Evolutionary conservation across 805 yeast species (phyloP).

Genomic region (Middelhovenomyces tepae): DNA sequence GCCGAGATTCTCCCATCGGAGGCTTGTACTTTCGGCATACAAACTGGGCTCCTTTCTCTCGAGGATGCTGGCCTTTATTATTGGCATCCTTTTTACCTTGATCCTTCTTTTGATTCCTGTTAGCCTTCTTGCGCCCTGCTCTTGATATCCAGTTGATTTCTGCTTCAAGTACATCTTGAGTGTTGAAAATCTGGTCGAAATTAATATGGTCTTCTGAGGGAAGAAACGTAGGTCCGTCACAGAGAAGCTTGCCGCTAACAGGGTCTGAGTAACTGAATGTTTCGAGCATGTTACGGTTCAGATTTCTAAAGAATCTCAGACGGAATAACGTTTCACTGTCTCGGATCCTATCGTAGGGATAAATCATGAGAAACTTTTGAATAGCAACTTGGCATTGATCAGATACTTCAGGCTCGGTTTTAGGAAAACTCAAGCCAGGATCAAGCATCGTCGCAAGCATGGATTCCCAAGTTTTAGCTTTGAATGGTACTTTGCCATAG

Average conservation of each 20-base stretch:
- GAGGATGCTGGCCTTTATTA: too few relatives aligned
- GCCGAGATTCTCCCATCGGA: too few relatives aligned
- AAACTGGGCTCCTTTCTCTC: too few relatives aligned
- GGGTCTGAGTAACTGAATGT: background rate
- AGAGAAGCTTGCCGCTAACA: too few relatives aligned
- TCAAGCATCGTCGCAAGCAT: slow-evolving; percentile 1
- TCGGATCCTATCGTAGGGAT: slow-evolving; percentile 11
- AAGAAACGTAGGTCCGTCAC: too few relatives aligned
- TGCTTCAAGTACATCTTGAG: too few relatives aligned
- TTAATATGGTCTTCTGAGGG: too few relatives aligned
- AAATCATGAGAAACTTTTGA: slow-evolving; percentile 7
- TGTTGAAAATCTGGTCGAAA: too few relatives aligned
- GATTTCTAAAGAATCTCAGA: slow-evolving; percentile 11
- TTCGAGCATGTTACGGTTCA: slow-evolving; percentile 1
- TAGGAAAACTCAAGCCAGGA: slow-evolving; percentile 6
- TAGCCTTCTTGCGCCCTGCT: slow-evolving; percentile 1
- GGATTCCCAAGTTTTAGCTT: slow-evolving; percentile 9
- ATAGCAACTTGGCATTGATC: slow-evolving; percentile 13
- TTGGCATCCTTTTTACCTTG: too few relatives aligned
- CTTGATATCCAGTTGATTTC: too few relatives aligned
- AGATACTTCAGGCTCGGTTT: slow-evolving; percentile 12
- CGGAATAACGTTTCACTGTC: slow-evolving; percentile 8
- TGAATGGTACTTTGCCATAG: slow-evolving; percentile 22
- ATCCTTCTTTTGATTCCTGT: slow-evolving; percentile 2
- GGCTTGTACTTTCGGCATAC: too few relatives aligned